These are phyloP conservation scores for Populus hybrid DNA, from an alignment of 441 rosid genomes.

Conservation along the genomic window DNA sequence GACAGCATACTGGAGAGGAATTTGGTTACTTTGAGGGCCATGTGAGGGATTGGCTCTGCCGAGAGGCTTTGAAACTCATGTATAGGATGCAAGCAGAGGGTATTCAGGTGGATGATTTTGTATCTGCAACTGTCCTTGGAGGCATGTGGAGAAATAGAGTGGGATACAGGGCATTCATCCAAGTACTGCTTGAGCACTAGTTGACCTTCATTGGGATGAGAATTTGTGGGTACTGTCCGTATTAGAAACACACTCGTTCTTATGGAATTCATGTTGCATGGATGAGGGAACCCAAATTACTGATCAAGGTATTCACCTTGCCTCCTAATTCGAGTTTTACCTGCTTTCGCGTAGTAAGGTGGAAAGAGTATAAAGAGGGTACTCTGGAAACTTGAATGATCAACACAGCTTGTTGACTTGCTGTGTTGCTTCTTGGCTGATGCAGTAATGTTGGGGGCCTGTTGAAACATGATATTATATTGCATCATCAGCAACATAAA, in stretches of 20 bases:
- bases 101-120: slow-evolving; percentile 62
- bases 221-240: not conserved
- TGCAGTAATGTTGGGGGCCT: too few species aligned
- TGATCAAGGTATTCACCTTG: too few species aligned
- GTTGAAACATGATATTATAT: too few species aligned
- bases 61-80: slow-evolving; percentile 75
- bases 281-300: too few species aligned
- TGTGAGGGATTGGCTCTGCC: slow-evolving; percentile 71
- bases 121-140: slow-evolving; percentile 46
- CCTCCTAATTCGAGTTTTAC: too few species aligned
- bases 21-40: slow-evolving; percentile 69
- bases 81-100: slow-evolving; percentile 78
- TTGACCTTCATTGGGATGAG: slow-evolving; percentile 14
- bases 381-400: not conserved
- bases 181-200: slow-evolving; percentile 37
- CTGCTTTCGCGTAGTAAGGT: not conserved
- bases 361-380: not conserved
- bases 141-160: slow-evolving; percentile 61
- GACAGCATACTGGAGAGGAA: slow-evolving; percentile 68
- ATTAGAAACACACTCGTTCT: not conserved
- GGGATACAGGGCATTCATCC: slow-evolving; percentile 36
- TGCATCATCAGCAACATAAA: too few species aligned
- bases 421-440: not conserved
- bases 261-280: too few species aligned
- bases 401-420: not conserved